Evolutionary conservation across 1,284 basidiomycete species (phyloP).

Genomic region (Phaffia rhodozyma): DNA sequence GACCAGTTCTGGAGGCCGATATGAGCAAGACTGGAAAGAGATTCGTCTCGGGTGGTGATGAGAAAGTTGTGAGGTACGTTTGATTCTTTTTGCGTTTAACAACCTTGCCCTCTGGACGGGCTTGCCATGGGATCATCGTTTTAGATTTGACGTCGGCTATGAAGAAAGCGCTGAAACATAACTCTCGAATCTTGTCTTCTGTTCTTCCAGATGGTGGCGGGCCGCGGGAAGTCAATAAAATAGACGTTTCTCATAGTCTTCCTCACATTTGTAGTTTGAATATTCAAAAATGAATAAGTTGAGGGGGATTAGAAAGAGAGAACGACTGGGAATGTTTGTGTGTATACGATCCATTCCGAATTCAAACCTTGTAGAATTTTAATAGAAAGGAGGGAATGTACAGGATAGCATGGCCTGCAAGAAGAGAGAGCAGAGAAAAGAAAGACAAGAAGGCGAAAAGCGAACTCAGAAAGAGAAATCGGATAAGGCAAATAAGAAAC

Average conservation of each 20-base stretch:
- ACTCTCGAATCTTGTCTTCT: not conserved
- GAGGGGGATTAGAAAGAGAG: no score
- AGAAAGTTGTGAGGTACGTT: conserved; percentile 56
- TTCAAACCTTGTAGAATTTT: not conserved
- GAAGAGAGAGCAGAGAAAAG: not conserved
- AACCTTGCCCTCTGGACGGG: not conserved
- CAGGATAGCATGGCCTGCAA: not conserved
- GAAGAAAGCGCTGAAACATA: no score
- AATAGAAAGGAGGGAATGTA: not conserved
- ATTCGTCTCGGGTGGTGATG: conserved; percentile 69
- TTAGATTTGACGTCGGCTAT: not conserved
- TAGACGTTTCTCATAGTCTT: no score
- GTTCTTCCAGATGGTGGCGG: conserved; percentile 22
- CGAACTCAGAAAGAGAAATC: conserved; percentile 24
- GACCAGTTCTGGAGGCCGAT: conserved; percentile 45
- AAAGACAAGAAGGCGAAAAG: conserved; percentile 18
- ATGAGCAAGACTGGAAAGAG: conserved; percentile 42
- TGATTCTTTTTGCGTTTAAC: not conserved
- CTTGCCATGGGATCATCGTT: not conserved
- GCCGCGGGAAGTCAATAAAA: conserved; percentile 27
- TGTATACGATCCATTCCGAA: no score
- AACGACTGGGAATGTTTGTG: not conserved
- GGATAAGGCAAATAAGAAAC: conserved; percentile 4
- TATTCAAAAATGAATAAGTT: no score
- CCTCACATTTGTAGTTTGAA: no score